phyloP scores from a whole-genome alignment of 2,329 filamentous ascomycete species.

The Stylonectria norvegica region DNA sequence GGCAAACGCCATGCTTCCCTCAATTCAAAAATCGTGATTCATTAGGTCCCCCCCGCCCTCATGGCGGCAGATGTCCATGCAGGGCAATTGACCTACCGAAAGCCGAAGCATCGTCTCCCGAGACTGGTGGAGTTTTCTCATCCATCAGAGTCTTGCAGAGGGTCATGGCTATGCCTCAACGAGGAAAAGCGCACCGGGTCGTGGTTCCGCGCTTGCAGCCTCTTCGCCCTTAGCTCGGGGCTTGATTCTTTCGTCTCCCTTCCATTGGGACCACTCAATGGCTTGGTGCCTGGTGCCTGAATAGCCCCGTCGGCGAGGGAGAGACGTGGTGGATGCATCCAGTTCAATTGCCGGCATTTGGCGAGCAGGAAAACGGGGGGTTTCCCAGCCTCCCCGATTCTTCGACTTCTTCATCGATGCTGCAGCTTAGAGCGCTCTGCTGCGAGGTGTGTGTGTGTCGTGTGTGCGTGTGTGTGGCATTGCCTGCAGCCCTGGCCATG shows the following conservation, averaged over 20 bases:
- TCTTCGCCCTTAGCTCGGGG: neutral
- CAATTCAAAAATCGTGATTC: too few species aligned
- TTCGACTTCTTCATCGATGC: too few species aligned
- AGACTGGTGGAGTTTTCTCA: neutral
- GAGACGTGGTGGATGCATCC: too few species aligned
- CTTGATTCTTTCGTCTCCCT: too few species aligned
- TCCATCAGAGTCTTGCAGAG: neutral
- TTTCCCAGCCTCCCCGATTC: too few species aligned
- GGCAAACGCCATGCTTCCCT: too few species aligned
- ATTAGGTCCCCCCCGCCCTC: too few species aligned
- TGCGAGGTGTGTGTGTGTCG: too few species aligned
- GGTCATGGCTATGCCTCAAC: neutral
- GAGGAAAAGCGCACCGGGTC: neutral
- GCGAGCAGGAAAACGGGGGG: too few species aligned
- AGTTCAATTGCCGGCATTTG: too few species aligned
- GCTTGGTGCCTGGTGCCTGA: neutral
- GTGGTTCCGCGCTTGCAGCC: neutral
- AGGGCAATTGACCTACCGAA: neutral
- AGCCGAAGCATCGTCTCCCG: neutral
- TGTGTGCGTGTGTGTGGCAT: conserved; percentile 10
- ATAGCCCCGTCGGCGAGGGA: neutral
- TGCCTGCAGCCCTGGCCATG: conserved; percentile 13
- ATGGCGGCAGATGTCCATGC: too few species aligned
- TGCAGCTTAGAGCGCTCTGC: too few species aligned
- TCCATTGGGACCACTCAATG: neutral